Conservation (phyloP, 2,329 filamentous ascomycete genomes). For the Fusarium sp. region DNA sequence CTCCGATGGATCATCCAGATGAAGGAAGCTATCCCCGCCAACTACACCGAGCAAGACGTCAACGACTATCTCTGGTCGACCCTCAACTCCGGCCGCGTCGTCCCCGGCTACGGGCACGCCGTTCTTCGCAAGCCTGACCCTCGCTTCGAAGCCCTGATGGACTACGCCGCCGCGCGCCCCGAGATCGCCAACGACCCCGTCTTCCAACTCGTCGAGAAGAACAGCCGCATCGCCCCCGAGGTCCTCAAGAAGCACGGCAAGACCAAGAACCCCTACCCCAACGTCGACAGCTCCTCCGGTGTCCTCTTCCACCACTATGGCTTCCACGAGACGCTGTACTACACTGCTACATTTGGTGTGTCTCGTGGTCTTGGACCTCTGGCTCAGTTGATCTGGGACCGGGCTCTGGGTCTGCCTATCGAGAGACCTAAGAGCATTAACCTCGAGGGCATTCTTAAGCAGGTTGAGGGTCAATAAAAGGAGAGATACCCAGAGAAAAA, state of each 20-base stretch:
- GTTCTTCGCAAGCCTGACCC: conserved; percentile 97
- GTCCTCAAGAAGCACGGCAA: conserved; percentile 96
- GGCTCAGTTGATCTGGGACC: conserved; percentile 95
- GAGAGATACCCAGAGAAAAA: conserved; percentile 29
- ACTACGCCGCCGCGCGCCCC: conserved; percentile 85
- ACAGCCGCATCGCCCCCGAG: conserved; percentile 87
- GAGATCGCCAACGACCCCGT: conserved; percentile 89
- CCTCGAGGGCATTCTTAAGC: conserved; percentile 82
- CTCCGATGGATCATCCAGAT: conserved; percentile 97
- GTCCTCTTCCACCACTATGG: conserved; percentile 98
- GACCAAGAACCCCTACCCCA: conserved; percentile 98
- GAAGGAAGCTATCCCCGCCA: conserved; percentile 84
- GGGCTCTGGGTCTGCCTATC: conserved; percentile 91
- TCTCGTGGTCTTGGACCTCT: conserved; percentile 82
- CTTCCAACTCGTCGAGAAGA: conserved; percentile 93
- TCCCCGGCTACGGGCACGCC: conserved; percentile 94
- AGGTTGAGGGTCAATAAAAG: conserved; percentile 59
- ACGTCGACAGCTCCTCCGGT: conserved; percentile 92
- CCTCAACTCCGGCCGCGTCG: conserved; percentile 91
- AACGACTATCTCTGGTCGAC: conserved; percentile 91
- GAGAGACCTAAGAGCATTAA: conserved; percentile 99
- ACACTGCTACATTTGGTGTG: conserved; percentile 78
- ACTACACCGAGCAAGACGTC: conserved; percentile 83
- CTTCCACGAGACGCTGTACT: conserved; percentile 97
- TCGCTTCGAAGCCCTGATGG: conserved; percentile 95